phyloP scores from a whole-genome alignment of 441 rosid species.

The Euphorbia neoarborescens region DNA sequence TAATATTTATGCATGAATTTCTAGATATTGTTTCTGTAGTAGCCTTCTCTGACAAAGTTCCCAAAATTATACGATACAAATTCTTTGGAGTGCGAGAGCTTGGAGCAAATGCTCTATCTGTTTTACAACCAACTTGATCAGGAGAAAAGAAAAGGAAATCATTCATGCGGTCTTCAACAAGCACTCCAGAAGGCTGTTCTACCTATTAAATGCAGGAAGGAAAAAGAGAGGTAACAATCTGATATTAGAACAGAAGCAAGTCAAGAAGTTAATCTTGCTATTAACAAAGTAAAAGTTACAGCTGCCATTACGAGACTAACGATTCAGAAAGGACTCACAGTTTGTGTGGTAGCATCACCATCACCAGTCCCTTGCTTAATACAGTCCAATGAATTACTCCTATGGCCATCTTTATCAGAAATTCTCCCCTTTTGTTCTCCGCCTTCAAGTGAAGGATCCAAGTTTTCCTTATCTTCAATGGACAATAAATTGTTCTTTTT shows the following conservation, averaged over 20 bases:
- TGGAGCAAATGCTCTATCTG: constrained; percentile 31
- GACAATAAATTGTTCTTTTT: constrained; percentile 27
- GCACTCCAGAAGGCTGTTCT: constrained; percentile 44
- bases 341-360: constrained; percentile 26
- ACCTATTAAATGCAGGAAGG: constrained; percentile 26
- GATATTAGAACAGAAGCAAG: background rate
- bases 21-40: constrained; percentile 44
- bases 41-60: constrained; percentile 38
- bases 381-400: constrained; percentile 24
- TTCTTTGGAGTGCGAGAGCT: constrained; percentile 42
- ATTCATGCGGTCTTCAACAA: constrained; percentile 45
- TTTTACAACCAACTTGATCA: constrained; percentile 41
- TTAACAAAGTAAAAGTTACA: background rate
- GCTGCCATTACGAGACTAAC: background rate
- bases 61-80: constrained; percentile 34
- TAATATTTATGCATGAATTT: constrained; percentile 37
- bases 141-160: constrained; percentile 55
- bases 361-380: constrained; percentile 23
- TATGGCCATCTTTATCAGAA: constrained; percentile 28
- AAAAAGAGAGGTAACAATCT: background rate
- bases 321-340: constrained; percentile 36
- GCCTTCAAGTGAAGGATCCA: constrained; percentile 30
- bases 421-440: constrained; percentile 24
- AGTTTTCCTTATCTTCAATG: constrained; percentile 53
- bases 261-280: background rate